Conservation (phyloP, 208 protist species). For the Crithidia expoeki region DNA sequence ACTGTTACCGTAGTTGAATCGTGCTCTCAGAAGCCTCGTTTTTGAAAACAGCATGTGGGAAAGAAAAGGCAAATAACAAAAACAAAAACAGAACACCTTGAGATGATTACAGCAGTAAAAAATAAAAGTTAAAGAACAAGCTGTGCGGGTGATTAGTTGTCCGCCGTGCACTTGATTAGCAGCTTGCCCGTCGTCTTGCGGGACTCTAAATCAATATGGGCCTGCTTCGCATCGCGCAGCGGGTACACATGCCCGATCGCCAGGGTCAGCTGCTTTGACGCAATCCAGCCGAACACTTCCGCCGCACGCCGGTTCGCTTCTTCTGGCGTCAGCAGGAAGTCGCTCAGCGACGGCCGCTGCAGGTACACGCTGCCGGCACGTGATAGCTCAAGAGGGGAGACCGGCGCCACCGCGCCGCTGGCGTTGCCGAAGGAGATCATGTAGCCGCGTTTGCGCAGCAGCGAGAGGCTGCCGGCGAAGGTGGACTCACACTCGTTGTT, state of each 20-base stretch:
- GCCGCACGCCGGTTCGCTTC: slow-evolving; percentile 42
- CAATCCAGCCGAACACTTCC: slow-evolving; percentile 75
- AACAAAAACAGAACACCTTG: too few species aligned
- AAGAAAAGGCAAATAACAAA: too few species aligned
- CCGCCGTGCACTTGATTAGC: slow-evolving; percentile 32
- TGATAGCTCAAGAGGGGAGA: slow-evolving; percentile 63
- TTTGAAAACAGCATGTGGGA: too few species aligned
- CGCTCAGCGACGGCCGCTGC: slow-evolving; percentile 70
- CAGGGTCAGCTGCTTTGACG: slow-evolving; percentile 49
- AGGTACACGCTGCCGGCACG: slow-evolving; percentile 72
- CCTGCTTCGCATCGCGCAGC: slow-evolving; percentile 49
- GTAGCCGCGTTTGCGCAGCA: slow-evolving; percentile 76
- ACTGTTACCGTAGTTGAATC: too few species aligned
- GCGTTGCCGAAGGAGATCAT: slow-evolving; percentile 93
- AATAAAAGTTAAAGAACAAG: too few species aligned
- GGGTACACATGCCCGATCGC: slow-evolving; percentile 50
- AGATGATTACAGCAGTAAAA: too few species aligned
- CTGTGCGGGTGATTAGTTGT: too few species aligned
- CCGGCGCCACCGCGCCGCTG: slow-evolving; percentile 74
- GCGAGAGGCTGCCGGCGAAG: slow-evolving; percentile 67
- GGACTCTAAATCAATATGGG: slow-evolving; percentile 57
- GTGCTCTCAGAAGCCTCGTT: too few species aligned
- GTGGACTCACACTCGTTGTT: slow-evolving; percentile 87
- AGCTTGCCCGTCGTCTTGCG: slow-evolving; percentile 66
- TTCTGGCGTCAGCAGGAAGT: slow-evolving; percentile 55